A percentile compares a stretch with the other conserved stretches of the same genome.
These are phyloP conservation scores for Apiospora pterosperma DNA, from an alignment of 2,329 filamentous ascomycete genomes.

Conservation along the genomic window DNA sequence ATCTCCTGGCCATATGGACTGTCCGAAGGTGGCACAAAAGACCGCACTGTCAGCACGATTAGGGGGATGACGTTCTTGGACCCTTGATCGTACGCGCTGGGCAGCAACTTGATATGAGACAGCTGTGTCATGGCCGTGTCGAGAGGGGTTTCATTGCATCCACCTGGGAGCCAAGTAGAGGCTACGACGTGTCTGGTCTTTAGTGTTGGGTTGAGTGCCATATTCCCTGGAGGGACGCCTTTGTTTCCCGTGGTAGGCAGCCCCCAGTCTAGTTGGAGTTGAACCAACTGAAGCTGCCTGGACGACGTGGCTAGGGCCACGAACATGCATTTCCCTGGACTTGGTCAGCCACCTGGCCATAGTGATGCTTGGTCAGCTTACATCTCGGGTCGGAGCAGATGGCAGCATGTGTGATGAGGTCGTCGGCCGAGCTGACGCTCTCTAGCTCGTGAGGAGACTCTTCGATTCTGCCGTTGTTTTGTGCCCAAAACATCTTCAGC, in stretches of 20 bases:
- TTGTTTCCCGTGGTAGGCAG: constrained; percentile 54
- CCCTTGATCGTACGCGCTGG: constrained; percentile 57
- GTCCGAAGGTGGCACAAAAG: constrained; percentile 50
- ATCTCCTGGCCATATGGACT: constrained; percentile 60
- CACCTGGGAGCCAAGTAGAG: constrained; percentile 54
- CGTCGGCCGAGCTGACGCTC: constrained; percentile 66
- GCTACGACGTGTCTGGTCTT: constrained; percentile 54
- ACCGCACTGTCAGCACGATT: constrained; percentile 71
- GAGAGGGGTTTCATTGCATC: constrained; percentile 36
- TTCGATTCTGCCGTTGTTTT: constrained; percentile 67
- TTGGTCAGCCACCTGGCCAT: constrained; percentile 7
- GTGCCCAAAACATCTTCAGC: constrained; percentile 74
- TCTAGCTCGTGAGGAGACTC: constrained; percentile 74
- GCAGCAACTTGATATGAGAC: constrained; percentile 72
- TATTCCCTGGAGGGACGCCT: constrained; percentile 38
- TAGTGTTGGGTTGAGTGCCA: constrained; percentile 49
- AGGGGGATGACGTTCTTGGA: constrained; percentile 55
- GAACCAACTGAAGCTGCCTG: constrained; percentile 71
- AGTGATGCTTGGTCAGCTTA: constrained; percentile 31
- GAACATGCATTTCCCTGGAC: constrained; percentile 46
- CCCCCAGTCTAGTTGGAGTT: constrained; percentile 73
- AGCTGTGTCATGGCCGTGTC: constrained; percentile 58
- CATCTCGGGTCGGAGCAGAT: constrained; percentile 68
- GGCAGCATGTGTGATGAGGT: constrained; percentile 76
- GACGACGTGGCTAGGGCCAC: constrained; percentile 67